Percentiles rank a stretch among this genome's conserved stretches.
These are phyloP conservation scores for Arthrinium phaeospermum DNA, from an alignment of 2,329 filamentous ascomycete species.

Conservation along the genomic window DNA sequence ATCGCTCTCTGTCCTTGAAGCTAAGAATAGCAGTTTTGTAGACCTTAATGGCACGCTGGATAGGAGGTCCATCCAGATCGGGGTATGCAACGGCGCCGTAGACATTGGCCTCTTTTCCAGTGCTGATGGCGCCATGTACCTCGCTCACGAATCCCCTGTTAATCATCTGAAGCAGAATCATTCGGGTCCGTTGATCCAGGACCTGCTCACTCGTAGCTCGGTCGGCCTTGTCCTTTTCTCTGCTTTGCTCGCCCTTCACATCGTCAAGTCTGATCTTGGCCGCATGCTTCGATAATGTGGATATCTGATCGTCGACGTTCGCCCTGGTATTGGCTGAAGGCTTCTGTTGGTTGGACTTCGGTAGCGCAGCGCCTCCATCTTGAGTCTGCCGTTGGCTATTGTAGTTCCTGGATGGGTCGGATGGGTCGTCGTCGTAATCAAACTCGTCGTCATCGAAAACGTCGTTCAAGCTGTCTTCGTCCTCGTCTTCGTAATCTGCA, in stretches of 20 bases:
- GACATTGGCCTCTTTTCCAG: slow-evolving; percentile 97
- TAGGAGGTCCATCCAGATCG: slow-evolving; percentile 55
- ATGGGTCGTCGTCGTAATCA: slow-evolving; percentile 52
- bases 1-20: slow-evolving; percentile 97
- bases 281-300: slow-evolving; percentile 83
- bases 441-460: slow-evolving; percentile 49
- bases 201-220: slow-evolving; percentile 95
- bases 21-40: slow-evolving; percentile 98
- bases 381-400: slow-evolving; percentile 80
- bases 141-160: slow-evolving; percentile 89
- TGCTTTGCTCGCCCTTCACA: slow-evolving; percentile 58
- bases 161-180: slow-evolving; percentile 96
- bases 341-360: slow-evolving; percentile 78
- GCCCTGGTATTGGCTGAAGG: slow-evolving; percentile 80
- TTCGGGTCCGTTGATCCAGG: slow-evolving; percentile 88
- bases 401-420: slow-evolving; percentile 84
- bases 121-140: slow-evolving; percentile 93
- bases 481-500: slow-evolving; percentile 39
- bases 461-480: slow-evolving; percentile 48
- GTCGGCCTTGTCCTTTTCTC: slow-evolving; percentile 86
- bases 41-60: slow-evolving; percentile 92
- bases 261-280: slow-evolving; percentile 82
- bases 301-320: slow-evolving; percentile 85
- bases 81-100: slow-evolving; percentile 82
- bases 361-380: slow-evolving; percentile 56